Conservation (phyloP, 306 rosid species). For the Prunus persica region DNA sequence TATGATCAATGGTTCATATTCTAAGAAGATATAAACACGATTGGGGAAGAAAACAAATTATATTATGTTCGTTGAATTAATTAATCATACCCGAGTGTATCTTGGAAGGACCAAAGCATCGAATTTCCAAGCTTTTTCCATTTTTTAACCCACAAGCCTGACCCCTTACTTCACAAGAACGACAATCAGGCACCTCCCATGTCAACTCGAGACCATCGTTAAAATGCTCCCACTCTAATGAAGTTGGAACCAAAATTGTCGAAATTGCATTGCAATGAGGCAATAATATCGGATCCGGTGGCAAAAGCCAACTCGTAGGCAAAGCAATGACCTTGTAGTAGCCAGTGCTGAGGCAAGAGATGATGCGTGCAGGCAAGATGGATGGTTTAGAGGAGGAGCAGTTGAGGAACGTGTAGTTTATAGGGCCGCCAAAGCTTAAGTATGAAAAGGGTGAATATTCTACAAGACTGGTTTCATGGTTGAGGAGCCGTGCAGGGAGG, state of each 20-base stretch:
- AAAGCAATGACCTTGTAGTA: not conserved
- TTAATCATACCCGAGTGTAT: not conserved
- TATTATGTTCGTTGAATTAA: too few species aligned
- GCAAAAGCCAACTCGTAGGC: not conserved
- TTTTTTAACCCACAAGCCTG: not conserved
- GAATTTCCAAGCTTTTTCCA: not conserved
- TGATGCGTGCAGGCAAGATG: not conserved
- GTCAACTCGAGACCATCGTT: not conserved
- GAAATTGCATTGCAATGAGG: not conserved
- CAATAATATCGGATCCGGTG: not conserved
- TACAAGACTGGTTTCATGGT: not conserved
- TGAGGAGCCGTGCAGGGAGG: not conserved
- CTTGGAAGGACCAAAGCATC: not conserved
- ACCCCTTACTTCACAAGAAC: not conserved
- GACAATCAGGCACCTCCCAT: constrained; percentile 6
- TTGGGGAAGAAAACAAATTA: too few species aligned
- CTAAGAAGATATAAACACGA: not conserved
- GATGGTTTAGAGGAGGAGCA: not conserved
- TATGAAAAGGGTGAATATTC: not conserved
- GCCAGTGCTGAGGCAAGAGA: constrained; percentile 3
- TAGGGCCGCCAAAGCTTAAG: not conserved
- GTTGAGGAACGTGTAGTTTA: constrained; percentile 1
- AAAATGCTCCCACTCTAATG: not conserved
- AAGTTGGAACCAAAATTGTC: not conserved
- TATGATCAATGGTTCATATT: too few species aligned